Evolutionary conservation across 805 yeast genomes (phyloP).

Genomic region (Candida chilensis): DNA sequence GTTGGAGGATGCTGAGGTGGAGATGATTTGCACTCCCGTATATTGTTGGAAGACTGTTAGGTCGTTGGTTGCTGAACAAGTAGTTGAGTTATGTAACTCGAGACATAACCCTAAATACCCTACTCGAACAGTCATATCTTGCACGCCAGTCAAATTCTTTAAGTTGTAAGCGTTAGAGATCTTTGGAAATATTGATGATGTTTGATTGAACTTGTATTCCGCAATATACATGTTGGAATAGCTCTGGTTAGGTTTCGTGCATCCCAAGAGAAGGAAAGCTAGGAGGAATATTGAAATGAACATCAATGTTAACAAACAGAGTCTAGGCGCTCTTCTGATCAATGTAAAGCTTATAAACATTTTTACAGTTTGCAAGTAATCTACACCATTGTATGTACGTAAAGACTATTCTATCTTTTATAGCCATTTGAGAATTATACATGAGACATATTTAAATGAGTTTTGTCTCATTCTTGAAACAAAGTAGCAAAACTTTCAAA

Average conservation of each 20-base stretch:
- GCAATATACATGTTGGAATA: constrained; percentile 43
- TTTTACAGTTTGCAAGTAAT: too few relatives aligned
- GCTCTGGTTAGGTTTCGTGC: constrained; percentile 25
- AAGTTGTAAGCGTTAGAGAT: constrained; percentile 24
- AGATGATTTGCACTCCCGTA: constrained; percentile 22
- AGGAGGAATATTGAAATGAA: constrained; percentile 41
- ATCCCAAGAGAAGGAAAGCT: constrained; percentile 48
- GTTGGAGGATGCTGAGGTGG: constrained; percentile 12
- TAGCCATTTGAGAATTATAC: too few relatives aligned
- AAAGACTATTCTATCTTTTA: too few relatives aligned
- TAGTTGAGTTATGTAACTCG: constrained; percentile 15
- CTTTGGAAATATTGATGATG: constrained; percentile 30
- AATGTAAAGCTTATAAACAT: too few relatives aligned
- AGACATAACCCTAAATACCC: constrained; percentile 55
- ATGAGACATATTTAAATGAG: too few relatives aligned
- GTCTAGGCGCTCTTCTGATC: constrained; percentile 32
- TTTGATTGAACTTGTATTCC: constrained; percentile 35
- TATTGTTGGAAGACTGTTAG: constrained; percentile 10
- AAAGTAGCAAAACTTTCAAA: too few relatives aligned
- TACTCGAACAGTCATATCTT: constrained; percentile 33
- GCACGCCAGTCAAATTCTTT: constrained; percentile 19
- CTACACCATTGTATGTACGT: too few relatives aligned
- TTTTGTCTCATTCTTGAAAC: too few relatives aligned
- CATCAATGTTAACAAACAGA: constrained; percentile 27
- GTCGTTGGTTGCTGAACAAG: constrained; percentile 25